Percentiles rank a stretch among this genome's conserved stretches.
Conservation (phyloP, 2,329 filamentous ascomycete species). For the Venturia carpophila region DNA sequence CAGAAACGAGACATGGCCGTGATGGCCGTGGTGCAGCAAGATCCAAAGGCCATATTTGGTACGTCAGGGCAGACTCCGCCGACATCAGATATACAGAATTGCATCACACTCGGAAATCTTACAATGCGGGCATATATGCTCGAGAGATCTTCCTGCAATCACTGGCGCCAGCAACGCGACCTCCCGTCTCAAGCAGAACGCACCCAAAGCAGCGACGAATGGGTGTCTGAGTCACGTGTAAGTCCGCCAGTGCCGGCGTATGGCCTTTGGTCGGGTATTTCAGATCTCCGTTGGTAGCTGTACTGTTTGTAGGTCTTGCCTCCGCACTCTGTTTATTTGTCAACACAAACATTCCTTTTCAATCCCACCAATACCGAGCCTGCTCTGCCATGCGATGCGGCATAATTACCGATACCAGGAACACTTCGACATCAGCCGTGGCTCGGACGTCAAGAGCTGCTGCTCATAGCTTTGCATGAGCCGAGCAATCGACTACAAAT, state of each 20-base stretch:
- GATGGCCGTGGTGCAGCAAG: background rate
- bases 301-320: background rate
- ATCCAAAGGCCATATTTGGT: slow-evolving; percentile 5
- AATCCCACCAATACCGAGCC: background rate
- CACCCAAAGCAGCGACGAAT: background rate
- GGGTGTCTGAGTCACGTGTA: background rate
- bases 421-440: too few relatives aligned
- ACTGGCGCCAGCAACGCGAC: background rate
- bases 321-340: background rate
- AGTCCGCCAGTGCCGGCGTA: background rate
- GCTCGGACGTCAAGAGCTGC: too few relatives aligned
- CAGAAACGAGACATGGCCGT: background rate
- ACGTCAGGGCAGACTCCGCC: background rate
- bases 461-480: too few relatives aligned
- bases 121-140: background rate
- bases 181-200: background rate
- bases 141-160: background rate
- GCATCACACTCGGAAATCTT: background rate
- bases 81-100: slow-evolving; percentile 8
- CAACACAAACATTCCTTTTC: background rate
- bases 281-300: background rate
- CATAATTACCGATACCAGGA: background rate
- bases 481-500: too few relatives aligned
- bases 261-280: too few relatives aligned
- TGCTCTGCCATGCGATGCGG: background rate